These are phyloP conservation scores for Cladorrhinum sp. DNA, from an alignment of 2,329 filamentous ascomycete genomes.

Conservation along the genomic window DNA sequence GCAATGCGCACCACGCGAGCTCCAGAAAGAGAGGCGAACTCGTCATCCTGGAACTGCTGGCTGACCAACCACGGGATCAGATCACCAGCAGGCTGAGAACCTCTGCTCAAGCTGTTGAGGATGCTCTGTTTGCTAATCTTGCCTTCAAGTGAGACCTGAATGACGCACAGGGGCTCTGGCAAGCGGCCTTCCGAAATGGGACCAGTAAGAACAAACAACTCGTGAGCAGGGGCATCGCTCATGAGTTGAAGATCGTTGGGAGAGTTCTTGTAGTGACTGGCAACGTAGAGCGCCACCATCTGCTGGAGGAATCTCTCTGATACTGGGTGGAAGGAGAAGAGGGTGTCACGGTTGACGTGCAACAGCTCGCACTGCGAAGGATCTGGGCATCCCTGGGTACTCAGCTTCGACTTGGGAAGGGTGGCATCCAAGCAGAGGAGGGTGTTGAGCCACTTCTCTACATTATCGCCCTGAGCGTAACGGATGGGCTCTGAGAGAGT, in stretches of 20 bases:
- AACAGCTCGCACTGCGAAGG: slow-evolving; percentile 88
- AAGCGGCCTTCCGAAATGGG: slow-evolving; percentile 74
- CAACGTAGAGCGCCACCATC: slow-evolving; percentile 97
- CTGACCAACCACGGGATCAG: slow-evolving; percentile 97
- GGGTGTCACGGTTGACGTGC: slow-evolving; percentile 91
- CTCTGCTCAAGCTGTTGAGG: slow-evolving; percentile 81
- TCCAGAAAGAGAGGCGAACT: slow-evolving; percentile 90
- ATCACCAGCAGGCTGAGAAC: slow-evolving; percentile 85
- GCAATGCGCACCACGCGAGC: slow-evolving; percentile 92
- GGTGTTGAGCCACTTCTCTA: slow-evolving; percentile 95
- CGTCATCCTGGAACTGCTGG: slow-evolving; percentile 96
- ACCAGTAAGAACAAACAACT: slow-evolving; percentile 89
- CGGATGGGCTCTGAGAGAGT: slow-evolving; percentile 91
- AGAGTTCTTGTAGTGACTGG: slow-evolving; percentile 90
- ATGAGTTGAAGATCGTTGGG: slow-evolving; percentile 98
- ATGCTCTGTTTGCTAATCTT: slow-evolving; percentile 93
- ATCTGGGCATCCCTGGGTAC: slow-evolving; percentile 78
- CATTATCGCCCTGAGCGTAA: slow-evolving; percentile 84
- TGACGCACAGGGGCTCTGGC: slow-evolving; percentile 89
- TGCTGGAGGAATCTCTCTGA: slow-evolving; percentile 97
- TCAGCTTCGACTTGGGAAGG: slow-evolving; percentile 71
- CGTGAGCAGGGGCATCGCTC: slow-evolving; percentile 95
- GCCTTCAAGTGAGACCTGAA: slow-evolving; percentile 92
- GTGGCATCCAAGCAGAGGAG: slow-evolving; percentile 92
- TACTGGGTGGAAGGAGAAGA: slow-evolving; percentile 97